Base-by-base conservation (phyloP, 148 eudicot species). In the Talinum fruticosum region DNA sequence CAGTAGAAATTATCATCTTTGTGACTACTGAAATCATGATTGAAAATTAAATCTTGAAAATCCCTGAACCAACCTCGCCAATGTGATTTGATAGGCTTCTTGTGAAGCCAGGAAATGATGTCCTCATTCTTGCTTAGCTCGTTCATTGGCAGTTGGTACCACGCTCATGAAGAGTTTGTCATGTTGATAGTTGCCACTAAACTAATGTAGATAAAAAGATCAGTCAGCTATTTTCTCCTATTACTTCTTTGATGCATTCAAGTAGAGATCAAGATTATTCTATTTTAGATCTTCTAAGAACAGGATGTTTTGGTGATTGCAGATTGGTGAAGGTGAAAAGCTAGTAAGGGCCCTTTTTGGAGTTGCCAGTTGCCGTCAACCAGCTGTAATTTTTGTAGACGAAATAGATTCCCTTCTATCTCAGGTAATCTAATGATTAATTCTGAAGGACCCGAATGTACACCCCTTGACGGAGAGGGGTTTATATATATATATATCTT, bases 311-410 rank as follows among this genome's bases (percentile, higher is more conserved):
- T 77, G 44, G 53, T 82, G 66, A 24, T 57, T 85, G 81, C 84
- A 96, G 99, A 90, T 96, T 72, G 99, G 99, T 15, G 99, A 96
- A 82, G 99, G 99, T 79, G 99, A 96, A 82, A 96, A 96, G 91
- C 90, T 96, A 82, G 99, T 96, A 76, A 86, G 99, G 74, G 99
- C 99, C 75, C 97, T 96, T 85, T 96, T 96, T 88, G 99, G 98
- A 61, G 98, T 96, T 75, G 99, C 99, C 44, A 85, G 95, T 81
- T 96, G 99, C 87, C 99, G 99, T 69, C 99, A 93, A 86, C 98
- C 99, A 77, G 99, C 99, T 82, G 99, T 96, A 24, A 96, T 96
- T 80, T 96, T 96, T 61, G 98, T 96, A 76, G 99, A 96, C 90
- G 99, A 96, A 87, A 92, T 96, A 77, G 99, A 96, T 83, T 96